A percentile compares a stretch with the other conserved stretches of the same genome.
phyloP scores from a whole-genome alignment of 2,329 filamentous ascomycete species.

The Graphiopsis chlorocephala region DNA sequence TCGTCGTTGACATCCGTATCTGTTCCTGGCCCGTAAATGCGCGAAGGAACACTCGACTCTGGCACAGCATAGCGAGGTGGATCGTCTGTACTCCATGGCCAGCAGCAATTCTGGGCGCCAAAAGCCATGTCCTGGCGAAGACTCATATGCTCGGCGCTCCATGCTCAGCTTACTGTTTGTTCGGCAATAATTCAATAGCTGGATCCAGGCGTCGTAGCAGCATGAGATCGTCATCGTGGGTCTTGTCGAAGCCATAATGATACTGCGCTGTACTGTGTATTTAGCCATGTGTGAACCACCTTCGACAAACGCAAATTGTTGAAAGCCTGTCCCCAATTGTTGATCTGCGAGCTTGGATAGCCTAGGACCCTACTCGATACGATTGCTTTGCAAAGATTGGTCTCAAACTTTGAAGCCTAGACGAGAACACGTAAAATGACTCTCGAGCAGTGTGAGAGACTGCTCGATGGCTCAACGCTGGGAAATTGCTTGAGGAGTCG shows the following conservation, averaged over 20 bases:
- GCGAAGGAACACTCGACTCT: constrained; percentile 48
- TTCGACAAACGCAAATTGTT: constrained; percentile 15
- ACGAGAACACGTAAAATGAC: neutral
- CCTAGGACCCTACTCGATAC: constrained; percentile 25
- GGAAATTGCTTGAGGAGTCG: neutral
- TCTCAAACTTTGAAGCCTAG: constrained; percentile 14
- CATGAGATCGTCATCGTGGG: constrained; percentile 23
- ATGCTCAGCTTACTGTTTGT: constrained; percentile 46
- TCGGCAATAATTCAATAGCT: constrained; percentile 52
- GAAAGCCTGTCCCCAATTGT: constrained; percentile 25
- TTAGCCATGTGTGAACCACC: constrained; percentile 25
- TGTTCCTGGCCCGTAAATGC: constrained; percentile 48
- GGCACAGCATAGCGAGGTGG: constrained; percentile 55
- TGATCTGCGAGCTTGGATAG: constrained; percentile 27
- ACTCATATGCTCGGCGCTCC: constrained; percentile 22
- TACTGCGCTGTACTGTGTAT: constrained; percentile 23
- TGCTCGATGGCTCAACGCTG: neutral
- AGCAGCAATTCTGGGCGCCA: constrained; percentile 54
- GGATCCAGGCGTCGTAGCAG: constrained; percentile 55
- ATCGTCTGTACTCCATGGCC: constrained; percentile 41
- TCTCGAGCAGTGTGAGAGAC: no score
- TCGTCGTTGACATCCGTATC: constrained; percentile 46
- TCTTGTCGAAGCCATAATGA: constrained; percentile 17
- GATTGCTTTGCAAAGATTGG: constrained; percentile 26
- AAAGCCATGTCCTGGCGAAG: constrained; percentile 57